Percentiles rank a stretch among this genome's conserved stretches.
phyloP scores from a whole-genome alignment of 208 protist species.

The Acanthamoeba healyi region DNA sequence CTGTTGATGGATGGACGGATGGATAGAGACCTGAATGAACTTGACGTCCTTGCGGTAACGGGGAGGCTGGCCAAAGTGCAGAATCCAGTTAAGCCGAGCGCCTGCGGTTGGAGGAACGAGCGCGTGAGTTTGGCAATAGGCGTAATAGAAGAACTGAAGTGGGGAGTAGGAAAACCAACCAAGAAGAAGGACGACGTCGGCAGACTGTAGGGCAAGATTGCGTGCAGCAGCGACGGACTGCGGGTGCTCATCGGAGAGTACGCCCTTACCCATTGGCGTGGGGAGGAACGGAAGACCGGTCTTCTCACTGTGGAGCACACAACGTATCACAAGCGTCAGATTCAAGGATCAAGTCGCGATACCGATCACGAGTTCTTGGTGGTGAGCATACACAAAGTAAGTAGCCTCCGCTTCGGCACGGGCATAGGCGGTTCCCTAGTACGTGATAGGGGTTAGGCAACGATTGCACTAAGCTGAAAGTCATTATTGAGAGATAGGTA shows the following conservation, averaged over 20 bases:
- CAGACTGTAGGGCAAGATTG: conserved; percentile 49
- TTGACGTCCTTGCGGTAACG: conserved; percentile 76
- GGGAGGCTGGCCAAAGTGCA: conserved; percentile 81
- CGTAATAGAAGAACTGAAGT: neutral
- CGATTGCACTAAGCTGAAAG: neutral
- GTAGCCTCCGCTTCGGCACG: conserved; percentile 47
- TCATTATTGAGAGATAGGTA: neutral
- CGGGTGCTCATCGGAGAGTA: conserved; percentile 77
- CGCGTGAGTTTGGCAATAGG: neutral
- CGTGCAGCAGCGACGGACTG: conserved; percentile 76
- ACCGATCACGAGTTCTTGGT: neutral
- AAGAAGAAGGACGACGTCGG: conserved; percentile 79
- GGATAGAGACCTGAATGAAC: conserved; percentile 55
- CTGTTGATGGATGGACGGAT: neutral
- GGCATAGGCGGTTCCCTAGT: conserved; percentile 75
- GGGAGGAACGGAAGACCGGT: conserved; percentile 81
- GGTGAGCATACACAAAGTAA: conserved; percentile 62
- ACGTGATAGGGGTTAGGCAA: neutral
- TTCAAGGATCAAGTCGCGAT: neutral
- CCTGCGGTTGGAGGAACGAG: neutral
- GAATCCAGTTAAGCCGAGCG: conserved; percentile 76
- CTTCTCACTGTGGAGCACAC: neutral
- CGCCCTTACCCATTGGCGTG: conserved; percentile 82
- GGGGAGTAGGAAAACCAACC: neutral
- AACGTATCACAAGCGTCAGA: neutral